Evolutionary conservation across 805 yeast species (phyloP).

Genomic region (Candida lessepsii): DNA sequence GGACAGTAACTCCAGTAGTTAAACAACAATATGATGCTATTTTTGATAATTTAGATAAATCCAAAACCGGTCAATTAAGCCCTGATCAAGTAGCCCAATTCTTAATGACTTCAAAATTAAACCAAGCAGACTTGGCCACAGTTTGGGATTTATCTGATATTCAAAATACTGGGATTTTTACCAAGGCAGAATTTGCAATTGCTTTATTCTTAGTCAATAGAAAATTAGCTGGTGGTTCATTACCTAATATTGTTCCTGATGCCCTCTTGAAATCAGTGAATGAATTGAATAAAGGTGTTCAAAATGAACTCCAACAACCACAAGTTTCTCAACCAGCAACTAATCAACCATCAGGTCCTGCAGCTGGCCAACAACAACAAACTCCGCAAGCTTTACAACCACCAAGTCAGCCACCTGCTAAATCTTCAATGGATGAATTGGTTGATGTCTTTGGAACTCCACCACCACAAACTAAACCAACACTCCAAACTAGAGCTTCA

Average conservation of each 20-base stretch:
- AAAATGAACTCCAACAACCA: neutral
- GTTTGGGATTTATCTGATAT: conserved; percentile 96
- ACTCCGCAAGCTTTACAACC: conserved; percentile 28
- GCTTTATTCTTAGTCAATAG: conserved; percentile 93
- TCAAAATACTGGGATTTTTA: conserved; percentile 79
- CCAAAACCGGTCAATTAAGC: conserved; percentile 58
- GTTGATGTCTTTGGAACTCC: conserved; percentile 46
- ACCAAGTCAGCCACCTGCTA: no score
- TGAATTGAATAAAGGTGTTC: conserved; percentile 13
- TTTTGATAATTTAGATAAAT: conserved; percentile 74
- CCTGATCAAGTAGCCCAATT: conserved; percentile 86
- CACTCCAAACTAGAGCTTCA: conserved; percentile 26
- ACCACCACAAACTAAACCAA: conserved; percentile 14
- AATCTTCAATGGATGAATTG: conserved; percentile 64
- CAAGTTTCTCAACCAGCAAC: neutral
- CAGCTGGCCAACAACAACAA: conserved; percentile 4
- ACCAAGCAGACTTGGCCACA: conserved; percentile 79
- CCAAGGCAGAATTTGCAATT: conserved; percentile 80
- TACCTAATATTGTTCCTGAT: conserved; percentile 79
- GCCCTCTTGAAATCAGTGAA: conserved; percentile 45
- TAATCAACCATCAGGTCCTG: conserved; percentile 5
- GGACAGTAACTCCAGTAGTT: conserved; percentile 69
- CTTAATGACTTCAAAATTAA: conserved; percentile 80
- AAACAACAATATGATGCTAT: conserved; percentile 75
- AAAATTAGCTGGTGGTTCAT: conserved; percentile 68